Percentiles rank a stretch among this genome's conserved stretches.
Evolutionary conservation across 1,139 yeast genomes (phyloP).

Genomic region (Geotrichum klebahnii): DNA sequence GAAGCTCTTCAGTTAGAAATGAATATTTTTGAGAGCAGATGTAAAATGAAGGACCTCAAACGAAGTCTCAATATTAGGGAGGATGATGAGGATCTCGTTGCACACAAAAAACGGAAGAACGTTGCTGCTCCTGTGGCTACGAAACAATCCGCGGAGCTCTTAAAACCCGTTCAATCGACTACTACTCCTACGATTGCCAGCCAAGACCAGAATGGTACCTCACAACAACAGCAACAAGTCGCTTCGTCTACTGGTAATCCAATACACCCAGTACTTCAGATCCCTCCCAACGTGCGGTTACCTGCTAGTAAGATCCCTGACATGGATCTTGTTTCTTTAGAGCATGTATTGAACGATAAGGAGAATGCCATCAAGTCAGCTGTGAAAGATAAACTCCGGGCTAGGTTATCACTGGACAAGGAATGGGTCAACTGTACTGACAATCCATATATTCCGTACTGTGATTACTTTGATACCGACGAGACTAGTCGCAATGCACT

Average conservation of each 20-base stretch:
- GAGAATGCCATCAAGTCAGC: constrained; percentile 74
- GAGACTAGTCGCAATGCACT: constrained; percentile 34
- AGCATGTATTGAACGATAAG: constrained; percentile 67
- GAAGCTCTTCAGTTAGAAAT: constrained; percentile 57
- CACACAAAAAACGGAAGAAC: constrained; percentile 68
- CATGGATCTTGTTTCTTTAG: constrained; percentile 80
- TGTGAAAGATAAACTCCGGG: constrained; percentile 74
- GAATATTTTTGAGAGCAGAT: constrained; percentile 65
- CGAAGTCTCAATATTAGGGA: constrained; percentile 72
- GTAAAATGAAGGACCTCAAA: constrained; percentile 66
- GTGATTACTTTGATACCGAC: constrained; percentile 58
- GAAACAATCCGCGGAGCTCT: neutral
- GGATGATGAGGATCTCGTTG: constrained; percentile 77
- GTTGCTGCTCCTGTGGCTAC: constrained; percentile 3
- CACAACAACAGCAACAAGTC: constrained; percentile 22
- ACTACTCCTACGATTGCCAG: no score
- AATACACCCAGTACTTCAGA: constrained; percentile 30
- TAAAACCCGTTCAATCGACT: neutral
- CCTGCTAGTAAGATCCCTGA: constrained; percentile 93
- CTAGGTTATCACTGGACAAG: constrained; percentile 65
- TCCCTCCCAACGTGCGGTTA: constrained; percentile 78
- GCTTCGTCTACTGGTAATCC: constrained; percentile 27
- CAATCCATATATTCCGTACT: constrained; percentile 81
- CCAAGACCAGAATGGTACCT: constrained; percentile 19
- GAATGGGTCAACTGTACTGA: constrained; percentile 83